These are phyloP conservation scores for Penicillium canariense DNA, from an alignment of 495 filamentous ascomycete species.

Conservation along the genomic window DNA sequence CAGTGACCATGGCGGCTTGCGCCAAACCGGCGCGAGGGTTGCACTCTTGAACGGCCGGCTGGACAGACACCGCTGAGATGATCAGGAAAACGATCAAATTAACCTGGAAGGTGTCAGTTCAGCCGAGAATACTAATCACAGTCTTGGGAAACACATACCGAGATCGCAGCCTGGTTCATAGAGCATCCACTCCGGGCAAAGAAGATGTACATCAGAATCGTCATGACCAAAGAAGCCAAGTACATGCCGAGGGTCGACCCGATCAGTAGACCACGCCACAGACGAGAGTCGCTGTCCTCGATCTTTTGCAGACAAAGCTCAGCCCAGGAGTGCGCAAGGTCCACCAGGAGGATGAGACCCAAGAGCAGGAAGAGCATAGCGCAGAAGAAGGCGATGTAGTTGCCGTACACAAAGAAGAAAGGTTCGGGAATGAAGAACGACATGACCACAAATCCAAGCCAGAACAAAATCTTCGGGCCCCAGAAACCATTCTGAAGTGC, in stretches of 20 bases:
- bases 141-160: conserved; percentile 37
- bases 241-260: conserved; percentile 96
- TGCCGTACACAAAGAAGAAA: conserved; percentile 96
- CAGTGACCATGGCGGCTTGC: conserved; percentile 94
- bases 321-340: conserved; percentile 96
- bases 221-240: conserved; percentile 83
- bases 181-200: conserved; percentile 79
- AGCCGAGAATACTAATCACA: conserved; percentile 3
- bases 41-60: conserved; percentile 84
- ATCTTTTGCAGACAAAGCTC: conserved; percentile 94
- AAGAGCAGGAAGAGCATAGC: conserved; percentile 94
- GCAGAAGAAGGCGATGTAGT: conserved; percentile 84
- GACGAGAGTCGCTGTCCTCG: conserved; percentile 77
- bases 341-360: conserved; percentile 88
- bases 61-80: conserved; percentile 81
- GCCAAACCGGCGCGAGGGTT: conserved; percentile 92
- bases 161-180: conserved; percentile 87
- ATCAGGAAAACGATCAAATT: conserved; percentile 83
- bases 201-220: conserved; percentile 95
- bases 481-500: conserved; percentile 92
- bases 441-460: conserved; percentile 80
- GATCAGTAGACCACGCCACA: conserved; percentile 84
- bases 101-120: conserved; percentile 48
- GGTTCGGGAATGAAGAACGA: conserved; percentile 93
- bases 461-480: conserved; percentile 83